Evolutionary conservation across 768 basidiomycete species (phyloP).

Genomic region (Rhizopogon vesiculosus): DNA sequence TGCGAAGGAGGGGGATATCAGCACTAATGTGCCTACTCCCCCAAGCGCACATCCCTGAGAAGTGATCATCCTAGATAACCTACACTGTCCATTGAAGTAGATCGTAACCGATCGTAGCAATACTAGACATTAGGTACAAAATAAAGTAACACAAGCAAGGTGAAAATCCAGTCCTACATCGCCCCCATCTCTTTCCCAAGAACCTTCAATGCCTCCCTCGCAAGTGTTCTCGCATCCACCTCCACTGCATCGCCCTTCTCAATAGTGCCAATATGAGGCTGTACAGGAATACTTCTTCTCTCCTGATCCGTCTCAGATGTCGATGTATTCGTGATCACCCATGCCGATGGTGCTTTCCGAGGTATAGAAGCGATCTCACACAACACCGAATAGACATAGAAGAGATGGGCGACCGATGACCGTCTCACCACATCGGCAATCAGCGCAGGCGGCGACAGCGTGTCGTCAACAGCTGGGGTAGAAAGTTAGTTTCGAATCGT

Average conservation of each 20-base stretch:
- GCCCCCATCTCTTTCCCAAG: conserved; percentile 74
- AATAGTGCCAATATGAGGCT: conserved; percentile 16
- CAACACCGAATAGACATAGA: conserved; percentile 79
- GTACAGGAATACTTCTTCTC: conserved; percentile 6
- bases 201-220: conserved; percentile 60
- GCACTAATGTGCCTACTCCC: conserved; percentile 25
- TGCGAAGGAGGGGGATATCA: conserved; percentile 49
- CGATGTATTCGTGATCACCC: conserved; percentile 36
- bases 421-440: conserved; percentile 70
- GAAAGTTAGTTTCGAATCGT: not conserved
- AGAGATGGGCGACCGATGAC: conserved; percentile 78
- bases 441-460: conserved; percentile 45
- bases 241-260: conserved; percentile 32
- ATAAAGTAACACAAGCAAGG: not conserved
- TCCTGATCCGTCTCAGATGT: conserved; percentile 7
- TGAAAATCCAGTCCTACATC: conserved; percentile 9
- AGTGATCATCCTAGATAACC: not conserved
- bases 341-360: conserved; percentile 61
- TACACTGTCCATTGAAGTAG: not conserved
- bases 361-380: conserved; percentile 78
- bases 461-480: conserved; percentile 35
- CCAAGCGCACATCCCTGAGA: conserved; percentile 10
- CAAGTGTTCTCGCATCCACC: conserved; percentile 62
- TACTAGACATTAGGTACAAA: not conserved
- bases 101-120: not conserved